Base-by-base conservation (phyloP, 176 grass and related monocot species). In the Rhynchospora pubera region DNA sequence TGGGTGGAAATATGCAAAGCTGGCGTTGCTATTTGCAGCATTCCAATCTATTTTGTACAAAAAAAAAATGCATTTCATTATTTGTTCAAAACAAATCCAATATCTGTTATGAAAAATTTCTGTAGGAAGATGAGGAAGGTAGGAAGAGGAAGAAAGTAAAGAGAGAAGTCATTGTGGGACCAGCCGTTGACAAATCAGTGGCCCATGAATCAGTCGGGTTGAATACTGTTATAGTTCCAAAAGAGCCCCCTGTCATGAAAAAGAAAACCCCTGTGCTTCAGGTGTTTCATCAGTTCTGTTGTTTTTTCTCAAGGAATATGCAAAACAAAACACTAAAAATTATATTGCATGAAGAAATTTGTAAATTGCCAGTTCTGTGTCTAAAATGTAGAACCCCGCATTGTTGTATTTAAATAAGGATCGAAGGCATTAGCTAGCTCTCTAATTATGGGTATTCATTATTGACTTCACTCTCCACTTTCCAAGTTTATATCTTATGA, bases 201-300 rank as follows among this genome's bases (percentile, higher is more conserved):
- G 85, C 92, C 75, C 96, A 93, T 91, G 96, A 98, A 93, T 77
- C 90, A 78, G 89, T 93, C n/a, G 92, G 96, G 50, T 32, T 98
- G 78, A 94, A 98, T 84, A 85, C 87, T 69, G 78, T 75, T 66
- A 55, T 87, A 28, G 87, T 93, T 88, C 88, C 92, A 60, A 94
- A 83, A 61, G 95, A 93, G 68, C 82, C 88, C 89, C 90, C 85
- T 84, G 71, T 94, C 56, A 93, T 93, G 64, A 93, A 91, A 84
- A 98, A 94, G 92, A 94, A 98, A 86, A 93, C 89, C 22, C 87
- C 89, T 62, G 82, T 98, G 18, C 76, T 98, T 62, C 90, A 98
- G 90, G 94, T 97, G 42, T 50, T 79, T 69, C 39, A 68, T 68
- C 14, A 43, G 39, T 44, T 18, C 15, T 43, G 8, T 69, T 7